phyloP scores from a whole-genome alignment of 2,329 filamentous ascomycete species.

The Colletotrichum tropicale region DNA sequence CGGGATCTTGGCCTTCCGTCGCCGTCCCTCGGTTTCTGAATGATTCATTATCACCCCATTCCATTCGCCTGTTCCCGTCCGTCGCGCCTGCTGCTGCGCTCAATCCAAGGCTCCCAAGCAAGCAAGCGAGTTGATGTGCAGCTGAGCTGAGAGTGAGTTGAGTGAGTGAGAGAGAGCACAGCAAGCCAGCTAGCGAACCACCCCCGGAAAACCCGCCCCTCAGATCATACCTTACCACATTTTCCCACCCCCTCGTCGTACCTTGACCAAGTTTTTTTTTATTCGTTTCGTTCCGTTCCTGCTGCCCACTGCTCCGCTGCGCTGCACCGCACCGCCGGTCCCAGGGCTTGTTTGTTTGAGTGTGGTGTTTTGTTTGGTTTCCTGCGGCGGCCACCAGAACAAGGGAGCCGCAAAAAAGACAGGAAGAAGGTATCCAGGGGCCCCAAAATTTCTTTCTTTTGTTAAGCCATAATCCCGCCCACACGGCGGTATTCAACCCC shows the following conservation, averaged over 20 bases:
- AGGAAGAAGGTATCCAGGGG: background rate
- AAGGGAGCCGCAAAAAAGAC: background rate
- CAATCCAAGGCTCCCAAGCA: background rate
- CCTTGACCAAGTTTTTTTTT: background rate
- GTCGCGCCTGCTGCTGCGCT: background rate
- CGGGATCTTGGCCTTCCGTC: slow-evolving; percentile 1
- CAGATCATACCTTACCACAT: background rate
- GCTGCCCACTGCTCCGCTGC: background rate
- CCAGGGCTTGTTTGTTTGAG: background rate
- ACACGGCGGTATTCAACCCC: background rate
- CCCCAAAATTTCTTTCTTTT: background rate
- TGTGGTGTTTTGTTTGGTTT: background rate
- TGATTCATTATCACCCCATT: slow-evolving; percentile 15
- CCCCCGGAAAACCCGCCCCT: background rate
- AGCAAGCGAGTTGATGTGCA: background rate
- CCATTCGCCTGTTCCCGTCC: slow-evolving; percentile 10
- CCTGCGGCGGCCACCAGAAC: background rate
- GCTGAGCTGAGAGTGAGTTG: background rate
- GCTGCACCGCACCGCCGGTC: background rate
- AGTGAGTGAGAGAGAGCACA: background rate
- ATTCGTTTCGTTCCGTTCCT: background rate
- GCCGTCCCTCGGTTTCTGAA: background rate
- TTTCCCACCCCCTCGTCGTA: background rate
- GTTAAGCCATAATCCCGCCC: background rate
- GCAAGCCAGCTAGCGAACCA: background rate